A percentile compares a stretch with the other conserved stretches of the same genome.
phyloP scores from a whole-genome alignment of 2,329 filamentous ascomycete genomes.

The Alternaria infectoria region DNA sequence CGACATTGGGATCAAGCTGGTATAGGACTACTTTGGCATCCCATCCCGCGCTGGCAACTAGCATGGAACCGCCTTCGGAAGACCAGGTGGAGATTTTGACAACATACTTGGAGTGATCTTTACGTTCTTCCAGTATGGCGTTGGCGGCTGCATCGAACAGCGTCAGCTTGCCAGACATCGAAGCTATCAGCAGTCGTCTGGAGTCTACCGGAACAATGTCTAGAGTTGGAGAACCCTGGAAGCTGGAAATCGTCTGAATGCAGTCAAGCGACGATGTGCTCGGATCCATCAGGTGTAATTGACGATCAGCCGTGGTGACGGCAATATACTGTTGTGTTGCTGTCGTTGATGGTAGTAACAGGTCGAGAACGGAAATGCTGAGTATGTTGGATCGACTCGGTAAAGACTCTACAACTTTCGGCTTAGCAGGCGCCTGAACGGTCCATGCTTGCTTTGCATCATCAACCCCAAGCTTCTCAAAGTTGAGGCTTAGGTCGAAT shows the following conservation, averaged over 20 bases:
- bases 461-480: constrained; percentile 61
- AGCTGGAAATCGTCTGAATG: constrained; percentile 44
- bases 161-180: constrained; percentile 65
- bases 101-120: constrained; percentile 65
- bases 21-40: constrained; percentile 65
- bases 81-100: constrained; percentile 57
- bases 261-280: constrained; percentile 40
- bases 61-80: constrained; percentile 32
- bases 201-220: constrained; percentile 54
- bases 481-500: constrained; percentile 62
- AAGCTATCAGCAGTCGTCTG: constrained; percentile 59
- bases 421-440: constrained; percentile 54
- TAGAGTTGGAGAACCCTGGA: constrained; percentile 62
- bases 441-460: constrained; percentile 54
- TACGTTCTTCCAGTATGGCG: constrained; percentile 55
- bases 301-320: constrained; percentile 48
- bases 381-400: constrained; percentile 62
- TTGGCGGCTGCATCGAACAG: constrained; percentile 53
- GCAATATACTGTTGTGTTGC: constrained; percentile 34
- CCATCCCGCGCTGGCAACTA: constrained; percentile 66
- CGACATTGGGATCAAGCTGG: constrained; percentile 34
- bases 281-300: constrained; percentile 55
- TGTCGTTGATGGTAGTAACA: constrained; percentile 29
- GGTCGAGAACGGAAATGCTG: constrained; percentile 53
- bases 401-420: constrained; percentile 51